Conservation (phyloP, 768 basidiomycete genomes). For the Pleurotus giganteus region DNA sequence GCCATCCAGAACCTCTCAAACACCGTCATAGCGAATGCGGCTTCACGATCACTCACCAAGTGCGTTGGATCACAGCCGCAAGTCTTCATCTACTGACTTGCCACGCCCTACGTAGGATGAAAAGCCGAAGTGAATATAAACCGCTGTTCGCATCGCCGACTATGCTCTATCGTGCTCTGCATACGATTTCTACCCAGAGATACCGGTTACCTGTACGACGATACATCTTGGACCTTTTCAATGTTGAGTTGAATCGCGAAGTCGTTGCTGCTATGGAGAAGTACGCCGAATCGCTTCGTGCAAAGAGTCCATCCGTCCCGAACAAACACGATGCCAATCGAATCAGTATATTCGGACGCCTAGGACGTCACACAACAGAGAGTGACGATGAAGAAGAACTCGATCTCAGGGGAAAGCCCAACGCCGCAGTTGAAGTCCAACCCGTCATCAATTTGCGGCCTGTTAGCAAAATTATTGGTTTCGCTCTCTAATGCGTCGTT, state of each 20-base stretch:
- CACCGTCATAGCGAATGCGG: constrained; percentile 92
- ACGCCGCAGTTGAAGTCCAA: constrained; percentile 37
- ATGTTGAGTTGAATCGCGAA: constrained; percentile 68
- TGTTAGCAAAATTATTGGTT: constrained; percentile 58
- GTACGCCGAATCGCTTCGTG: constrained; percentile 48
- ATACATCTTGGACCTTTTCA: constrained; percentile 93
- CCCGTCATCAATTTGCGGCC: constrained; percentile 60
- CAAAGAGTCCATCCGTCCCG: constrained; percentile 15
- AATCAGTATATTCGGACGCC: constrained; percentile 60
- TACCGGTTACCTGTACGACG: constrained; percentile 91
- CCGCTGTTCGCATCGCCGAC: constrained; percentile 73
- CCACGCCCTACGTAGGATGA: constrained; percentile 51
- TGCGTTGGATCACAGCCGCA: constrained; percentile 33
- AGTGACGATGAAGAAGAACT: constrained; percentile 60
- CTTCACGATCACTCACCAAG: constrained; percentile 87
- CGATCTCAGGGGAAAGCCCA: constrained; percentile 40
- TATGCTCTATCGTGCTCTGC: constrained; percentile 82
- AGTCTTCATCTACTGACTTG: constrained; percentile 5
- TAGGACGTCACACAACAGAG: constrained; percentile 53
- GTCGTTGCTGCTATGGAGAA: constrained; percentile 54
- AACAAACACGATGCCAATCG: constrained; percentile 40
- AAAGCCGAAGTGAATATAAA: constrained; percentile 73
- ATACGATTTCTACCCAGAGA: constrained; percentile 84
- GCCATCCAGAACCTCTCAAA: constrained; percentile 94
- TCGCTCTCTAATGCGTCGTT: constrained; percentile 28